Conservation (phyloP, 345 rosid genomes). For the Balakata baccata region DNA sequence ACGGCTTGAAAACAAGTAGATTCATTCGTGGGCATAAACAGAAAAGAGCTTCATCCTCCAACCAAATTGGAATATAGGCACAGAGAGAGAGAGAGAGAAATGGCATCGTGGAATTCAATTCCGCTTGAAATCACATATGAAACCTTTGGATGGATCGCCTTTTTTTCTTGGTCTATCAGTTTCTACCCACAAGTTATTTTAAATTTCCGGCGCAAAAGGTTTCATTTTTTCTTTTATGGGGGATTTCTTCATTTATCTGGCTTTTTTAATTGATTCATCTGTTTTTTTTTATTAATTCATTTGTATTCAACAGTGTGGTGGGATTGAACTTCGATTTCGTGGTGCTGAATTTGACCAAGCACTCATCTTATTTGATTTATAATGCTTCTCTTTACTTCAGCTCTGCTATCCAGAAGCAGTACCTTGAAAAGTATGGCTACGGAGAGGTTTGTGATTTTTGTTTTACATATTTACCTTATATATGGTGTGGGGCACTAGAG, state of each 20-base stretch:
- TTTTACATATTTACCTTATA: not conserved
- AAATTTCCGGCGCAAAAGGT: conserved; percentile 78
- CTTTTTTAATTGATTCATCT: not conserved
- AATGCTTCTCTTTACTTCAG: conserved; percentile 86
- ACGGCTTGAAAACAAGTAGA: not conserved
- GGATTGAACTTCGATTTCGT: conserved; percentile 95
- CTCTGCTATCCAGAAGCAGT: conserved; percentile 67
- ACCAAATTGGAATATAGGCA: not conserved
- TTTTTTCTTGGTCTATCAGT: conserved; percentile 75
- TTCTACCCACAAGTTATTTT: conserved; percentile 84
- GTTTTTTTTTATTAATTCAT: not conserved
- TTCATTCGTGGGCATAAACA: not conserved
- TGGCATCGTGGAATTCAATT: conserved; percentile 87
- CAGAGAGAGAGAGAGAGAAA: conserved; percentile 3
- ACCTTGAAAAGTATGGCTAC: conserved; percentile 64
- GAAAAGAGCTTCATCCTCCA: not conserved
- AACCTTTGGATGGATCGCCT: conserved; percentile 73
- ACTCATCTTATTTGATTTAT: conserved; percentile 88
- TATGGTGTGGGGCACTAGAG: not conserved
- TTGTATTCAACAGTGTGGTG: conserved; percentile 48
- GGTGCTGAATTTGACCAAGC: conserved; percentile 84
- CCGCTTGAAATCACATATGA: conserved; percentile 62
- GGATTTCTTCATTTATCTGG: not conserved
- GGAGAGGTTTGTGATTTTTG: conserved; percentile 34
- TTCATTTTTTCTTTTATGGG: not conserved